Percentiles rank a stretch among this genome's conserved stretches.
Conservation (phyloP, 2,329 filamentous ascomycete species). For the Trichophyton simii region DNA sequence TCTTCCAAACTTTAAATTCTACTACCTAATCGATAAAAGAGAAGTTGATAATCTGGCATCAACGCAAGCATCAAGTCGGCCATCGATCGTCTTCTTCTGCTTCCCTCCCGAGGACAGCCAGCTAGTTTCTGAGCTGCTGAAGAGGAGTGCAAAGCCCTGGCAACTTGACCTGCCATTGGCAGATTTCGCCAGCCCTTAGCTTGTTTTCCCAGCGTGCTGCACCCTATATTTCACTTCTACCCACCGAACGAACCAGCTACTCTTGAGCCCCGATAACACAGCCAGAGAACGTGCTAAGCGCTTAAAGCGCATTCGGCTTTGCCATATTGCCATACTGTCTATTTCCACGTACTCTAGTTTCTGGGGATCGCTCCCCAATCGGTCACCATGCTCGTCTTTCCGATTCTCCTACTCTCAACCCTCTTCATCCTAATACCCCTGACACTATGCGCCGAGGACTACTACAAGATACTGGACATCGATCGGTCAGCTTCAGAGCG, state of each 20-base stretch:
- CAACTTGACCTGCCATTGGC: not conserved
- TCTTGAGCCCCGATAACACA: not conserved
- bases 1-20: not conserved
- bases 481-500: conserved; percentile 67
- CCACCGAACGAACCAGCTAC: not conserved
- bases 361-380: not conserved
- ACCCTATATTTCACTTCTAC: not conserved
- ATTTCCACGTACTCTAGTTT: not conserved
- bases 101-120: not conserved
- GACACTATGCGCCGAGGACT: conserved; percentile 33
- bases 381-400: conserved; percentile 24
- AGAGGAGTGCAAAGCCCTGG: not conserved
- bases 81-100: not conserved
- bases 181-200: too few species aligned
- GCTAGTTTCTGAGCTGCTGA: not conserved
- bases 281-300: not conserved
- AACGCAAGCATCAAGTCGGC: not conserved
- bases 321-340: not conserved
- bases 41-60: conserved; percentile 6
- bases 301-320: not conserved
- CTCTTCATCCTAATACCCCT: conserved; percentile 26
- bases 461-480: conserved; percentile 63
- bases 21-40: not conserved
- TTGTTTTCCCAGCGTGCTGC: not conserved
- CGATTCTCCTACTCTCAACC: conserved; percentile 23